Base-by-base conservation (phyloP, 768 basidiomycete genomes). In the Calocera viscosa region DNA sequence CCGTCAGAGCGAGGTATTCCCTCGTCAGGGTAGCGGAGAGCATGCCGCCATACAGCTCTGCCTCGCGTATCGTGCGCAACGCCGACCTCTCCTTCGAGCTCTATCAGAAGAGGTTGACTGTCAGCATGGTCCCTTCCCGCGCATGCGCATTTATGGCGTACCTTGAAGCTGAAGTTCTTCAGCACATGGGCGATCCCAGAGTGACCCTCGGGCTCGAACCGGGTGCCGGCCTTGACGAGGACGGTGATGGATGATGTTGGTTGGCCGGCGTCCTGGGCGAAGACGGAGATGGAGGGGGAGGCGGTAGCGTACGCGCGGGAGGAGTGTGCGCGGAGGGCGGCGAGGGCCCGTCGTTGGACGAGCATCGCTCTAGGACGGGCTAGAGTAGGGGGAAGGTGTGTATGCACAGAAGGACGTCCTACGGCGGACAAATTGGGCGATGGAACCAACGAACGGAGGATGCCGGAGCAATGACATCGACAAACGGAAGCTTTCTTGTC, bases 111-210 rank as follows among this genome's bases (percentile, higher is more conserved):
- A 60, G 26, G 49, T 24, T 41, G 5, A 14, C 53, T 7, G 43
- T 60, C 22, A 64, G 34, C 38, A n/a, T 22, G 7, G 17, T 49
- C 65, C 19, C 65, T 5, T 8, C 22, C 38, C 17, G 34, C n/a
- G n/a, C 64, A 38, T 22, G 53, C 14, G 53, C 24, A 12, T 24
- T 66, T 34, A 53, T 49, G 32, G 74, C 86, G 63, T 71, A 97
- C 95, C 89, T 96, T 97, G 87, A 95, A 98, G 68, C 94, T 89
- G 83, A 94, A 97, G 85, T 93, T 94, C 84, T 96, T 96, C 77
- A 97, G 83, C 69, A 86, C 88, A 80, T 95, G 91, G 1, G 95
- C 94, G 67, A 93, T 85, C 72, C 95, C 95, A 47, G 92, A 85
- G 22, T 60, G 26, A 7, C 53, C 53, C 74, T 88, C 88, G 69